phyloP scores from a whole-genome alignment of 2,329 filamentous ascomycete genomes.

The Microthyrium microscopicum region DNA sequence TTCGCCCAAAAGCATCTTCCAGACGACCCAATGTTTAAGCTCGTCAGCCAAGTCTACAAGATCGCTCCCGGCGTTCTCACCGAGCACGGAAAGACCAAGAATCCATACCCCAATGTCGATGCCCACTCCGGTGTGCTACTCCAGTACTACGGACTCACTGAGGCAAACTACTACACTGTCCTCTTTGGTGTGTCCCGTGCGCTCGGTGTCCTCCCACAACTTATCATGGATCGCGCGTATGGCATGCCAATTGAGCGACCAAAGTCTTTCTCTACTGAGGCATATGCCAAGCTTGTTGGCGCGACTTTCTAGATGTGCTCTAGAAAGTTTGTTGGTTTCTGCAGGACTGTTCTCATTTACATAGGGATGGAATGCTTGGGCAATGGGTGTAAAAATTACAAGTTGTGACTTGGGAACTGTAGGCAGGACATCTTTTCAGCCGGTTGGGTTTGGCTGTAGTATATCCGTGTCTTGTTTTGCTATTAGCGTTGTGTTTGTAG shows the following conservation, averaged over 20 bases:
- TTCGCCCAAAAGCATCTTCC: constrained; percentile 90
- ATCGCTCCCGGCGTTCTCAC: constrained; percentile 94
- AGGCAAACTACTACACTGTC: constrained; percentile 99
- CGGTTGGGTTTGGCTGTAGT: no score
- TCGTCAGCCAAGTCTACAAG: constrained; percentile 99
- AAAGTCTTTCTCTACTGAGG: constrained; percentile 97
- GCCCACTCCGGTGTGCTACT: constrained; percentile 98
- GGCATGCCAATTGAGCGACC: constrained; percentile 96
- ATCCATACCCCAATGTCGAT: constrained; percentile 97
- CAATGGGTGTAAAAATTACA: neutral
- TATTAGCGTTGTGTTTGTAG: no score
- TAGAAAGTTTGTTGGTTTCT: no score
- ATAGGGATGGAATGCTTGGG: neutral
- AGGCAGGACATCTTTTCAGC: no score
- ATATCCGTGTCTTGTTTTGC: no score
- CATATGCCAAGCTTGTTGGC: constrained; percentile 82
- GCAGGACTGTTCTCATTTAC: neutral
- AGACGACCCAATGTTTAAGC: constrained; percentile 98
- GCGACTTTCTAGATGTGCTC: constrained; percentile 92
- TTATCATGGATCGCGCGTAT: constrained; percentile 97
- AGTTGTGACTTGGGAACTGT: no score
- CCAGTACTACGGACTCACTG: constrained; percentile 97
- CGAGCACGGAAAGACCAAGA: constrained; percentile 99
- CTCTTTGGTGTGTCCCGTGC: constrained; percentile 97
- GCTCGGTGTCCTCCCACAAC: constrained; percentile 94